Evolutionary conservation across 2,329 filamentous ascomycete species (phyloP), one percentile per base, ranked within the genome.

Genomic region (Dendryphion nanum): DNA sequence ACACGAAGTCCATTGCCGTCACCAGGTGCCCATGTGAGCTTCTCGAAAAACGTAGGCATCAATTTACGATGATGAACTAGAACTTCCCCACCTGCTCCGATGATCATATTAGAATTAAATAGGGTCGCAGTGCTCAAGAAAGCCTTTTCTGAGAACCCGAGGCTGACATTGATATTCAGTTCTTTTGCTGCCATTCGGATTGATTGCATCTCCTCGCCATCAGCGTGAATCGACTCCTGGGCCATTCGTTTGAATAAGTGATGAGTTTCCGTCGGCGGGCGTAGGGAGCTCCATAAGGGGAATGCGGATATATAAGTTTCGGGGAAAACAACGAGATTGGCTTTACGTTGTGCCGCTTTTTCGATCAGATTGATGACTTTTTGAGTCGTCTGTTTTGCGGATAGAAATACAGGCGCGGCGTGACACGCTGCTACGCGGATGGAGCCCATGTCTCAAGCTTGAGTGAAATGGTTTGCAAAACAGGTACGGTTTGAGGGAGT

Each of bases 11-110:
- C 76, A 18, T 70, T 39, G 0, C 76, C 76, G 47, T 79, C 76
- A 0, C 76, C 76, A 2, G 69, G 68, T 0, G 64, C 63, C 76
- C 76, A 79, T 0, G 70, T 75, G 16, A 79, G 46, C 45, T 78
- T 79, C 56, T 80, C 77, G 41, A 72, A 79, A 50, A 78, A 79
- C 0, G 76, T 79, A 0, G 76, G 74, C 52, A 76, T 66, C 1
- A 79, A 52, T 38, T 80, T 80, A 1, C 76, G 63, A 40, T 79
- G 75, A 38, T 78, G 75, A 0, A 73, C 65, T 55, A 70, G 45
- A 15, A 70, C 44, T 2, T 50, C 46, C 3, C 68, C 68, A 18
- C 68, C 58, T 41, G 57, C 54, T 16, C 57, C 62, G 33, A 70
- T 56, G 10, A 71, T 47, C 18, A 72, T 40, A 5, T 62, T 53